These are phyloP conservation scores for Alternaria brassicae DNA, from an alignment of 2,329 filamentous ascomycete genomes.

Conservation along the genomic window DNA sequence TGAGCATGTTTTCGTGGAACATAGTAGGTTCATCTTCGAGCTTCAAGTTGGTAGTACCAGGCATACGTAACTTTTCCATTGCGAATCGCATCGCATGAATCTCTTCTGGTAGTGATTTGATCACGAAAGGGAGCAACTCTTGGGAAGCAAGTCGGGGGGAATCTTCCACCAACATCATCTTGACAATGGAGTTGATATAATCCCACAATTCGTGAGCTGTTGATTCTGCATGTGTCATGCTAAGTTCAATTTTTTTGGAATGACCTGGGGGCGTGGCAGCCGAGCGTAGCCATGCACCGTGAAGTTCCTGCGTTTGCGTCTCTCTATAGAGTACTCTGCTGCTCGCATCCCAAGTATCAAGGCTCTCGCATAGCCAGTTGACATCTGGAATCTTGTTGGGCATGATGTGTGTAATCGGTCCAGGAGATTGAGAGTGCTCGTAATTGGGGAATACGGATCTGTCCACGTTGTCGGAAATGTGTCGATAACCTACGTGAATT, in stretches of 20 bases:
- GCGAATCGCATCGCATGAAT: conserved; percentile 17
- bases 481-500: conserved; percentile 25
- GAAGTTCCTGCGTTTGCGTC: not conserved
- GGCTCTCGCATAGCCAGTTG: conserved; percentile 13
- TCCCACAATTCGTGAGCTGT: conserved; percentile 1
- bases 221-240: conserved; percentile 7
- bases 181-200: not conserved
- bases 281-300: not conserved
- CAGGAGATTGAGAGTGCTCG: conserved; percentile 13
- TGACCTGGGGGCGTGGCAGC: not conserved
- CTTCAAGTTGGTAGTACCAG: conserved; percentile 7
- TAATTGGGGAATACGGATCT: conserved; percentile 34
- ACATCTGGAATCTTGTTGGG: conserved; percentile 19
- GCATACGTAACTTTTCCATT: conserved; percentile 21
- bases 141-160: not conserved
- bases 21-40: conserved; percentile 24
- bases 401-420: conserved; percentile 21
- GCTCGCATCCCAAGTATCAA: conserved; percentile 15
- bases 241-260: not conserved
- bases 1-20: conserved; percentile 35
- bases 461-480: conserved; percentile 41
- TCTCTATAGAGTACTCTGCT: conserved; percentile 23
- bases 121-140: not conserved
- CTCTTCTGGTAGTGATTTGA: conserved; percentile 6
- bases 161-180: not conserved